Evolutionary conservation across 1,284 basidiomycete genomes (phyloP), one percentile per base, ranked within the genome.

Genomic region (Cutaneotrichosporon dermatis): DNA sequence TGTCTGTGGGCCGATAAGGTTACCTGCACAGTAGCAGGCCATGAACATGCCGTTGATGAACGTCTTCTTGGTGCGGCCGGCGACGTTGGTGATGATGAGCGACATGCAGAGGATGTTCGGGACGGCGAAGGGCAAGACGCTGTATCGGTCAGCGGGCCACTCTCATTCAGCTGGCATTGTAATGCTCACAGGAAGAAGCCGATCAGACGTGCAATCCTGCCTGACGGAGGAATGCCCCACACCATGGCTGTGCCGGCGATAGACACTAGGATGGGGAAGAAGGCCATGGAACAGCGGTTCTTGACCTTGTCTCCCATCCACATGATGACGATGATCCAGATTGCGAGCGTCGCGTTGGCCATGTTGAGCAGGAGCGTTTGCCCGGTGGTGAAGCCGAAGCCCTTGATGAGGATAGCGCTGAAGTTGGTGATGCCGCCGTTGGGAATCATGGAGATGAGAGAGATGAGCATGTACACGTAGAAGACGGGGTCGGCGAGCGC

Each of bases 61-160:
- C 8, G 60, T 63, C 55, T 66, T 68, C 61, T 68, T 68, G 4
- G 66, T 68, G 36, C 66, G 61, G 16, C 66, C 66, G 10, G 60
- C 65, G 40, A 66, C 57, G 36, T 57, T 60, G 13, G 55, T 49
- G 39, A 51, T 25, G 25, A 61, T 36, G 37, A 61, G 36, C 1
- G 35, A 39, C 35, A 46, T 6, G 11, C 9, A 16, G 34, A 40
- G 12, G n/a, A 35, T 40, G 15, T 46, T 15, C 15, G 43, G 15
- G 4, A 43, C 34, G 9, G 53, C 35, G 43, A 39, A 60, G 12
- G 34, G 15, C 9, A 59, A 49, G 51, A 37, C 34, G 33, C 42
- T 43, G 42, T 8, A 13, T 43, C 39, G 12, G 42, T 43, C n/a
- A 13, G 42, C 42, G 6, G 9, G 25, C 25, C 25, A 25, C 25